Evolutionary conservation across 208 protist genomes (phyloP).

Genomic region (Crithidia brevicula): DNA sequence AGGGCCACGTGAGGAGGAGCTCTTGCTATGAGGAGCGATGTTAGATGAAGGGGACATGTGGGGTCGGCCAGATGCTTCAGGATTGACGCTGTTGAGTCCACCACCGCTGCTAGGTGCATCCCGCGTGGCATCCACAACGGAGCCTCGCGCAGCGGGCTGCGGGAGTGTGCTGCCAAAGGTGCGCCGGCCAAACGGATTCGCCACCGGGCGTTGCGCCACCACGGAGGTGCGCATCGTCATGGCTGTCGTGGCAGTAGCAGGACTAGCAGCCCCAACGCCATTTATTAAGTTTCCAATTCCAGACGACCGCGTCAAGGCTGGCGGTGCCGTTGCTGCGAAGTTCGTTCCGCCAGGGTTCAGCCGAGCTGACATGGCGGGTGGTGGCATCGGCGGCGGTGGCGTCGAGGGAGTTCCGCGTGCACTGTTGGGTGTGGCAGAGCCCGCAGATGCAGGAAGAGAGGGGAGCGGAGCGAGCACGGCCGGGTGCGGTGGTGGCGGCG

Average conservation of each 20-base stretch:
- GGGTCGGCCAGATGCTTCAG: no score
- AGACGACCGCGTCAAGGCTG: background rate
- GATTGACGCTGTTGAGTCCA: background rate
- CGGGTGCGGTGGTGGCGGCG: background rate
- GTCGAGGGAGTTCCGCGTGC: background rate
- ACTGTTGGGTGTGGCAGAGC: no score
- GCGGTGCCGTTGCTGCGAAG: conserved; percentile 25
- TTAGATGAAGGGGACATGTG: no score
- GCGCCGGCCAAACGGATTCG: conserved; percentile 54
- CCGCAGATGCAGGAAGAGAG: no score
- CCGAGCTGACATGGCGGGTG: conserved; percentile 14
- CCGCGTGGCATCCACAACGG: background rate
- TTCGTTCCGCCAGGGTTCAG: background rate
- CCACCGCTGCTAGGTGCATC: background rate
- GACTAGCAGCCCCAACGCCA: no score
- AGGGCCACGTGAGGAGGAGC: background rate
- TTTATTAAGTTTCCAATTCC: no score
- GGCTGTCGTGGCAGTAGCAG: background rate
- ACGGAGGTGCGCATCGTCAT: background rate
- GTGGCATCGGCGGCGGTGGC: conserved; percentile 16
- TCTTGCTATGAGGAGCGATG: no score
- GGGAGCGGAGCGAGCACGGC: conserved; percentile 26
- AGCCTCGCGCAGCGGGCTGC: background rate
- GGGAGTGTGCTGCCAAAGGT: conserved; percentile 36
- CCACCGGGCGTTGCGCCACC: background rate